Evolutionary conservation across 768 basidiomycete species (phyloP), one percentile per base, ranked within the genome.

Genomic region (Pleurotus tuoliensis): DNA sequence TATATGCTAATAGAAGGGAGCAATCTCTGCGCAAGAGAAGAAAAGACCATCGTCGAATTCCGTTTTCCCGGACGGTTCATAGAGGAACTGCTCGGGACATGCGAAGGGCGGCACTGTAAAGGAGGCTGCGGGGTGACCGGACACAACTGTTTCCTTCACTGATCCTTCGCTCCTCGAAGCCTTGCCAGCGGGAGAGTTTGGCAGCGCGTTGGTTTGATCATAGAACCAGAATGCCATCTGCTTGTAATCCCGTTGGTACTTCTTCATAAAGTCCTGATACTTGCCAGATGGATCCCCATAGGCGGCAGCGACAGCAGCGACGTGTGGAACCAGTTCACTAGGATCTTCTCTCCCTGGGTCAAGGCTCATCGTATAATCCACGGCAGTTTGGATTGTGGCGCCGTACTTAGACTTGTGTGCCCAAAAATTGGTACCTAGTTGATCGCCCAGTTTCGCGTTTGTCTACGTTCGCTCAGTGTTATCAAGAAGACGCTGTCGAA

Each of bases 201-300:
- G 64, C 1, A 79, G 59, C 12, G 80, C 79, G 2, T 59, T 59
- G 7, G 68, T 63, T 62, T 82, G 81, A 62, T 80, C 71, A 62
- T 79, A 81, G 60, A 75, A 78, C 71, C 73, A 82, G 62, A 69
- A 80, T 1, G 79, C 63, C 57, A 73, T 66, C 40, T 55, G 64
- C 61, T 66, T 58, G 66, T 79, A 81, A 37, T 58, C 59, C 30
- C 58, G 53, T 37, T 62, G 58, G 15, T 61, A 60, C 56, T 73
- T 68, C 61, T 68, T 63, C 47, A 83, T 59, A 62, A 75, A 84
- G 4, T 68, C 59, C 1, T 66, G 65, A 62, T 83, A 83, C 62
- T 74, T 81, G 22, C 79, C 79, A 22, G 66, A 65, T 5, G 81
- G 76, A 60, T 84, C 82, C 3, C 82, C 82, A 57, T 82, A 83